Conservation (phyloP, 306 rosid species). For the Quercus bicolor region DNA sequence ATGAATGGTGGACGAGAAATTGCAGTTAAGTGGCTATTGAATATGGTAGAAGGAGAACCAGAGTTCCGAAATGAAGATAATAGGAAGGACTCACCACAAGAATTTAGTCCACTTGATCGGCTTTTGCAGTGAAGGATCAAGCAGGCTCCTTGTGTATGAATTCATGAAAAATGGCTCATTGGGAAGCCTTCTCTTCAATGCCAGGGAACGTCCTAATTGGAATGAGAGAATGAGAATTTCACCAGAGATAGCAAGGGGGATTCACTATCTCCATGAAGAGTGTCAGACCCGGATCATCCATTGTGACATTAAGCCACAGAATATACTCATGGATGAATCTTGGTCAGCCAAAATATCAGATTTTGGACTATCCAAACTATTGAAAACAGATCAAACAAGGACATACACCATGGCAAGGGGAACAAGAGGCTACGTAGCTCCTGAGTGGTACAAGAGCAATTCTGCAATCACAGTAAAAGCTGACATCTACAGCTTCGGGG, state of each 20-base stretch:
- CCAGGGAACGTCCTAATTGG: background rate
- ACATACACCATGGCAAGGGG: background rate
- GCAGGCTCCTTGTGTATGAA: background rate
- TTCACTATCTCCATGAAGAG: background rate
- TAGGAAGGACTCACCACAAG: conserved; percentile 1
- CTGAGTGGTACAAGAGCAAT: background rate
- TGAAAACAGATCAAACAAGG: conserved; percentile 1
- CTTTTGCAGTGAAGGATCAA: conserved; percentile 8
- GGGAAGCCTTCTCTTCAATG: background rate
- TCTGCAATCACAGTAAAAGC: background rate
- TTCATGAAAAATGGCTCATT: background rate
- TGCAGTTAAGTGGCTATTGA: background rate
- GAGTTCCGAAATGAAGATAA: conserved; percentile 1
- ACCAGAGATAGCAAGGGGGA: background rate
- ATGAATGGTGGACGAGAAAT: background rate
- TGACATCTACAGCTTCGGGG: background rate
- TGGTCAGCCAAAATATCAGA: background rate
- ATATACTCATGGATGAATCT: conserved; percentile 8
- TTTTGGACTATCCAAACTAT: background rate
- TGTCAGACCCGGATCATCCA: conserved; percentile 5
- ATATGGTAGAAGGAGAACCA: background rate
- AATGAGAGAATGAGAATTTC: background rate
- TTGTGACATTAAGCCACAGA: conserved; percentile 1
- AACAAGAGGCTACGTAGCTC: background rate
- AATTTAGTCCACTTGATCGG: background rate